Evolutionary conservation across 2,329 filamentous ascomycete species (phyloP).

Genomic region (Fusarium armeniacum): DNA sequence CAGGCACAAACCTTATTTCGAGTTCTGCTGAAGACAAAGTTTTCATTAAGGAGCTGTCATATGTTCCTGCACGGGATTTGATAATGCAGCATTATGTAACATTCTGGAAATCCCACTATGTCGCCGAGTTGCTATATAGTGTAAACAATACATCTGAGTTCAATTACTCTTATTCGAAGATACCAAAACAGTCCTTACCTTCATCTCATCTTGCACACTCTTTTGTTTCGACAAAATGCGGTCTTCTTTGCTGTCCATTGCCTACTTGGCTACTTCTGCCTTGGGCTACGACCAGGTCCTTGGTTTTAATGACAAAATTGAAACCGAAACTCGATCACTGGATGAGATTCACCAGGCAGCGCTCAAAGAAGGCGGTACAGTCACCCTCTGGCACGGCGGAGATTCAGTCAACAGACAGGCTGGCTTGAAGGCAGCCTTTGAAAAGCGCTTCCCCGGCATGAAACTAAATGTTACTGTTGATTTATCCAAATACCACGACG

Average conservation of each 20-base stretch:
- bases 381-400: constrained; percentile 65
- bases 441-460: constrained; percentile 63
- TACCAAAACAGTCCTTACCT: not conserved
- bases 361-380: constrained; percentile 60
- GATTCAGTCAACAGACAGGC: constrained; percentile 60
- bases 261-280: not conserved
- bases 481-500: constrained; percentile 68
- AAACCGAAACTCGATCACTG: constrained; percentile 42
- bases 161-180: not conserved
- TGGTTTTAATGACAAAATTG: not conserved
- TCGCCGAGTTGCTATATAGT: no score
- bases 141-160: not conserved
- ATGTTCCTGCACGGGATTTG: no score
- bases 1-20: no score
- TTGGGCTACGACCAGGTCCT: not conserved
- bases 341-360: constrained; percentile 66
- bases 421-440: constrained; percentile 59
- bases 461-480: constrained; percentile 68
- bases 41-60: no score
- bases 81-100: no score
- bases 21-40: no score
- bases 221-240: not conserved
- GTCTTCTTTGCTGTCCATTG: not conserved
- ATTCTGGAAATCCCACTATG: no score
- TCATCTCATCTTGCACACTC: not conserved